Conservation (phyloP, 345 rosid genomes). For the Populus euphratica region DNA sequence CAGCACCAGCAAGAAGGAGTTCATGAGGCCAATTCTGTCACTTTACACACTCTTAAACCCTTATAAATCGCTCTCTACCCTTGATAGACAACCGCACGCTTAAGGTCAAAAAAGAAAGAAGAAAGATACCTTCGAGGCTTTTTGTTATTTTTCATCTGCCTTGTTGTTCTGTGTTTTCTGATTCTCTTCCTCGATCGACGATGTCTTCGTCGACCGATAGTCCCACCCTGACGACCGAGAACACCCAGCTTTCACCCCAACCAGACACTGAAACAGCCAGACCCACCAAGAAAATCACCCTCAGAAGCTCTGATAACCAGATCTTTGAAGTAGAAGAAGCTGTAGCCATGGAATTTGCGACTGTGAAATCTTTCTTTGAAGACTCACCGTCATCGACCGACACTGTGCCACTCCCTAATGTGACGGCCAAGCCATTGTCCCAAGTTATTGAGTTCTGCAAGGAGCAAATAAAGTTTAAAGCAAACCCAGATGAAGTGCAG, state of each 20-base stretch:
- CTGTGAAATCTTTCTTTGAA: conserved; percentile 28
- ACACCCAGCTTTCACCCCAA: background rate
- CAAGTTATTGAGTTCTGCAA: conserved; percentile 27
- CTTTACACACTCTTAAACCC: no score
- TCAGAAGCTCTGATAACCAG: conserved; percentile 21
- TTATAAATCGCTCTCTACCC: no score
- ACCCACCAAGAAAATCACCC: conserved; percentile 6
- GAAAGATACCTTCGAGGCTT: no score
- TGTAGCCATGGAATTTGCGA: conserved; percentile 30
- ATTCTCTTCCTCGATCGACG: background rate
- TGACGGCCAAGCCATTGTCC: conserved; percentile 11
- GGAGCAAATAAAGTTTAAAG: conserved; percentile 16
- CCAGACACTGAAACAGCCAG: background rate
- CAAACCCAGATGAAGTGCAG: background rate
- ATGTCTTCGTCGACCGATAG: background rate
- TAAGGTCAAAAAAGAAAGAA: no score
- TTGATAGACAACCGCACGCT: no score
- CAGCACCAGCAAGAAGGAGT: no score
- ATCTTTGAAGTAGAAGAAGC: conserved; percentile 24
- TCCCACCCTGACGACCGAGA: background rate
- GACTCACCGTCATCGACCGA: background rate
- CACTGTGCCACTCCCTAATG: conserved; percentile 30
- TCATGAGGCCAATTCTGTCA: no score
- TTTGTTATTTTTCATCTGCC: no score
- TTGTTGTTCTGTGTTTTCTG: background rate